Percentiles rank a stretch among this genome's conserved stretches.
These are phyloP conservation scores for Aspergillus pseudonomiae DNA, from an alignment of 2,329 filamentous ascomycete genomes.

Conservation along the genomic window DNA sequence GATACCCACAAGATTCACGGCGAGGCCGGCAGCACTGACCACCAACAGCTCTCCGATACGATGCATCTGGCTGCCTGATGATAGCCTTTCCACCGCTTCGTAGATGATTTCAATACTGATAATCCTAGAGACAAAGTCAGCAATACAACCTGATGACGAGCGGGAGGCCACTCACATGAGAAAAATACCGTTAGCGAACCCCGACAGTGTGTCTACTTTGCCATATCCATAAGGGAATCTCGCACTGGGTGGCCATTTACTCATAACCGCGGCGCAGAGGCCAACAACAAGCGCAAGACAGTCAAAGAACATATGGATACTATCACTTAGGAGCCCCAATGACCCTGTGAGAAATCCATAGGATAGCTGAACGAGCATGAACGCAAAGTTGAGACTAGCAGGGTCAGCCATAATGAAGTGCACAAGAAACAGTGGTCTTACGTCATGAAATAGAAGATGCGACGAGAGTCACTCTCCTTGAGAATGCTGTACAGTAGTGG, in stretches of 20 bases:
- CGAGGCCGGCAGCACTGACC: conserved; percentile 81
- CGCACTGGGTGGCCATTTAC: conserved; percentile 90
- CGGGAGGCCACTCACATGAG: conserved; percentile 65
- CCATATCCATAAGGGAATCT: conserved; percentile 94
- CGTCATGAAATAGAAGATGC: conserved; percentile 97
- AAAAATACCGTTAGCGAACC: conserved; percentile 95
- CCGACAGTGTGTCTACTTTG: conserved; percentile 94
- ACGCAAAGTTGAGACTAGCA: conserved; percentile 81
- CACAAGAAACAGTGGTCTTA: conserved; percentile 48
- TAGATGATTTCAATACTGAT: conserved; percentile 96
- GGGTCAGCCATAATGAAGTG: conserved; percentile 21
- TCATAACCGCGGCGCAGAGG: conserved; percentile 87
- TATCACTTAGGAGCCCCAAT: conserved; percentile 91
- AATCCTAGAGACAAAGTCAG: conserved; percentile 58
- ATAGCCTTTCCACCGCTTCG: conserved; percentile 85
- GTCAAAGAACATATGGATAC: conserved; percentile 99
- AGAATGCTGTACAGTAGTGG: conserved; percentile 85
- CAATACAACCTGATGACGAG: neutral
- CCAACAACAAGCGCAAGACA: conserved; percentile 91
- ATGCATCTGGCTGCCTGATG: conserved; percentile 81
- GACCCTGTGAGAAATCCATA: conserved; percentile 95
- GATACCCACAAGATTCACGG: conserved; percentile 92
- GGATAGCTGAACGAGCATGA: conserved; percentile 92
- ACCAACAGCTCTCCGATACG: conserved; percentile 83
- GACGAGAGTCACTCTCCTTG: conserved; percentile 85